Evolutionary conservation across 768 basidiomycete species (phyloP), one percentile per base, ranked within the genome.

Genomic region (Amanita jacksonii): DNA sequence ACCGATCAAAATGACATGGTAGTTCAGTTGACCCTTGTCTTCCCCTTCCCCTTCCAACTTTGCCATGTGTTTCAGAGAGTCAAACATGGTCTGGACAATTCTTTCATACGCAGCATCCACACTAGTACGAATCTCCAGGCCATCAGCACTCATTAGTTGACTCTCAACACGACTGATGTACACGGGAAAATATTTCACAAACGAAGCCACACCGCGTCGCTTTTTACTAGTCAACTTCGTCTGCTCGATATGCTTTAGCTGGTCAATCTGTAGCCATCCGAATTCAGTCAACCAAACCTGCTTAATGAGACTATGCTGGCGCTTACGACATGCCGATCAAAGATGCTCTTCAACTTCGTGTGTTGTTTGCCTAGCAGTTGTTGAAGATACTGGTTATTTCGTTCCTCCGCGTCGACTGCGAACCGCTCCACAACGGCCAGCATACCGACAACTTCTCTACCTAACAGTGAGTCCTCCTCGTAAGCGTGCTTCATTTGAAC

Each of bases 11-110:
- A 94, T 84, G 52, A 97, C 89, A 57, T 96, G 91, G 51, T 90
- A 96, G 61, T 97, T 97, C 41, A 98, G 73, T 57, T 94, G 91
- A 0, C 92, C 92, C 62, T 98, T 98, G 61, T 92, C 93, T 57
- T 98, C 94, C 0, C 78, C 85, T 45, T 88, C 89, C 0, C 89
- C 87, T 45, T 92, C 85, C 72, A 94, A 66, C 61, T 96, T 98
- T 8, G 93, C 94, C 77, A 98, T 89, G 49, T 93, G 91, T 62
- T 91, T 92, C 49, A 98, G 61, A 10, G 79, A 84, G 35, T 90
- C 92, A 56, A 98, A 93, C 77, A 98, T 96, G 33, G 81, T 70
- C 49, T 84, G 79, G 28, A 91, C 85, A 33, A 98, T 86, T 52
- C 72, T 79, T 57, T 93, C 91, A 57, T 97, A 96, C 0, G 87